Evolutionary conservation across 2,329 filamentous ascomycete genomes (phyloP).

Genomic region (Fusarium armeniacum): DNA sequence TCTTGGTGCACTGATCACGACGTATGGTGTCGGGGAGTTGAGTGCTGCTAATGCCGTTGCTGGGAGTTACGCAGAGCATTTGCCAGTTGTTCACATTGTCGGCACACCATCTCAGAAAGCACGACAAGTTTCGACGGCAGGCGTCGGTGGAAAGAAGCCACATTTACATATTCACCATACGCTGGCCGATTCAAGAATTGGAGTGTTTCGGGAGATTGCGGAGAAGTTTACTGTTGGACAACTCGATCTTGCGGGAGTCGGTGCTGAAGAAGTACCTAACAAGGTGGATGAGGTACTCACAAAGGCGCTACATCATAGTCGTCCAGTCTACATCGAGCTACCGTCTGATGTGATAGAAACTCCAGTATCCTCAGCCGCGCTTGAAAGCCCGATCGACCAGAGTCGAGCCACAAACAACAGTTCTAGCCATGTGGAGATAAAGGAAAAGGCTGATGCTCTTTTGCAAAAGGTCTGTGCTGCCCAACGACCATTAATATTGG

Average conservation of each 20-base stretch:
- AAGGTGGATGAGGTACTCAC: conserved; percentile 2
- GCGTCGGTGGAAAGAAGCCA: accelerated
- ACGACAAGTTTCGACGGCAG: neutral
- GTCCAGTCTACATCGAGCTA: conserved; percentile 23
- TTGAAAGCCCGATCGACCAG: neutral
- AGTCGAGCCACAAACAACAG: accelerated
- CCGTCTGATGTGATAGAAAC: conserved; percentile 1
- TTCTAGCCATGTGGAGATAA: neutral
- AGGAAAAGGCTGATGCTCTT: neutral
- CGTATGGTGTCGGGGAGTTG: conserved; percentile 22
- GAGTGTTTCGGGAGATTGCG: conserved; percentile 11
- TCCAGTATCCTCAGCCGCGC: neutral
- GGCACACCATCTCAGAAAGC: conserved; percentile 14
- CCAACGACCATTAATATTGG: neutral
- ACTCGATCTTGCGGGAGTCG: neutral
- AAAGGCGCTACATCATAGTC: neutral
- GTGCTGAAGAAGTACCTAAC: neutral
- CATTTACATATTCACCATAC: conserved; percentile 28
- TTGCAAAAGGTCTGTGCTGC: neutral
- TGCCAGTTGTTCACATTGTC: conserved; percentile 24
- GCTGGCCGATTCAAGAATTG: conserved; percentile 6
- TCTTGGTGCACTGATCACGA: conserved; percentile 16
- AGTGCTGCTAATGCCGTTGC: conserved; percentile 27
- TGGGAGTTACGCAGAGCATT: conserved; percentile 25
- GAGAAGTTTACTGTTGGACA: conserved; percentile 24